Evolutionary conservation across 306 rosid species (phyloP).

Genomic region (Medicago arabica): DNA sequence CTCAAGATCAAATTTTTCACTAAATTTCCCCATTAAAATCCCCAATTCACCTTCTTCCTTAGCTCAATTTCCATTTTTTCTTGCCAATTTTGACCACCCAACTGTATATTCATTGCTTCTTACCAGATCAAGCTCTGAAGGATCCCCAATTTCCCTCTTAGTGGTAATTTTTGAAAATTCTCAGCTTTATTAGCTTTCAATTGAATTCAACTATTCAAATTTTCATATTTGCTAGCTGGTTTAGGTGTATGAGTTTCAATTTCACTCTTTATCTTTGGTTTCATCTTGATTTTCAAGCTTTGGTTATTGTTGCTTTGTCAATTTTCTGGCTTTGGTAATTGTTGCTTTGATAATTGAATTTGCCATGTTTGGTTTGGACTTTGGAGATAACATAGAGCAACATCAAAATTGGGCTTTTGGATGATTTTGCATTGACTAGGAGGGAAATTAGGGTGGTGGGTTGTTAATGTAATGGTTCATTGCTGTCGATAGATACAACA

Average conservation of each 20-base stretch:
- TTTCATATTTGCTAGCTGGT: slow-evolving; percentile 13
- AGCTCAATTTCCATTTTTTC: slow-evolving; percentile 13
- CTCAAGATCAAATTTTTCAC: slow-evolving; percentile 34
- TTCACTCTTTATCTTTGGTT: slow-evolving; percentile 24
- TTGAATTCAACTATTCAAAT: slow-evolving; percentile 3
- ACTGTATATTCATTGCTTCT: slow-evolving; percentile 18
- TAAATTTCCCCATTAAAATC: slow-evolving; percentile 20
- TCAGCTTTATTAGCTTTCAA: slow-evolving; percentile 27
- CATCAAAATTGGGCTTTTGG: slow-evolving; percentile 26
- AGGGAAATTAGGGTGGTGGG: slow-evolving; percentile 4
- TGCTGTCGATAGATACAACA: background rate
- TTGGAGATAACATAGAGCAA: slow-evolving; percentile 24
- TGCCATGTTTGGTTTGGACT: slow-evolving; percentile 29
- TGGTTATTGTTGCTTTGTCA: slow-evolving; percentile 12
- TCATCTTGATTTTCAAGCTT: slow-evolving; percentile 16
- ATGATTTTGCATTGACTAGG: slow-evolving; percentile 38
- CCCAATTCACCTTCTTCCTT: slow-evolving; percentile 35
- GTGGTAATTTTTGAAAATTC: slow-evolving; percentile 48
- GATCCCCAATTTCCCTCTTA: slow-evolving; percentile 16
- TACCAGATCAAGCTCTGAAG: slow-evolving; percentile 52
- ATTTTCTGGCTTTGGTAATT: slow-evolving; percentile 6
- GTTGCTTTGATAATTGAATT: slow-evolving; percentile 10
- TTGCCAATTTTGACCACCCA: slow-evolving; percentile 4
- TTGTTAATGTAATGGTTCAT: slow-evolving; percentile 23
- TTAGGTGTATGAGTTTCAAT: slow-evolving; percentile 33